Conservation (phyloP, 2,329 filamentous ascomycete species). For the Pleomassaria siparia region DNA sequence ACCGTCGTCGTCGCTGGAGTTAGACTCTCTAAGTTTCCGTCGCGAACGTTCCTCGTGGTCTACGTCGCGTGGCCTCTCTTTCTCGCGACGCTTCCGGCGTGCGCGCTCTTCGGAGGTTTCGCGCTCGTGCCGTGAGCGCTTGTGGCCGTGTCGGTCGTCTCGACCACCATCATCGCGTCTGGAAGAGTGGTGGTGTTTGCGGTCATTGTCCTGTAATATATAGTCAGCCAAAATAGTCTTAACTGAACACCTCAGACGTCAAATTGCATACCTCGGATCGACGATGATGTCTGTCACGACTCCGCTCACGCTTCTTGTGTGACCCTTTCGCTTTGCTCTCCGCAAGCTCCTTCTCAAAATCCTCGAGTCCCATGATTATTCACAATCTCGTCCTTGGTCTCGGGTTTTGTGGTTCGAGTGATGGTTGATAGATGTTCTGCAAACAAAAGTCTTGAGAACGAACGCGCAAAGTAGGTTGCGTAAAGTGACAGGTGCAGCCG, state of each 20-base stretch:
- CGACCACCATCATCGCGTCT: slow-evolving; percentile 49
- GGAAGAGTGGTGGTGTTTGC: slow-evolving; percentile 46
- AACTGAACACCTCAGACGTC: not conserved
- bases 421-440: not conserved
- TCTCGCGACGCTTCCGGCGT: slow-evolving; percentile 48
- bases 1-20: slow-evolving; percentile 39
- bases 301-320: slow-evolving; percentile 49
- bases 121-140: slow-evolving; percentile 61
- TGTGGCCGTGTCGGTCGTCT: slow-evolving; percentile 57
- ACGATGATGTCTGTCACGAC: slow-evolving; percentile 32
- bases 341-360: slow-evolving; percentile 77
- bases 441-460: not conserved
- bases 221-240: slow-evolving; percentile 4
- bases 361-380: slow-evolving; percentile 60
- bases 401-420: not conserved
- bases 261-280: slow-evolving; percentile 25
- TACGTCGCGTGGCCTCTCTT: slow-evolving; percentile 35
- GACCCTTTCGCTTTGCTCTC: slow-evolving; percentile 62
- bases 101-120: slow-evolving; percentile 43
- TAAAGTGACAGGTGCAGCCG: slow-evolving; percentile 4
- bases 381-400: not conserved
- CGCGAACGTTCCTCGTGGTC: slow-evolving; percentile 41
- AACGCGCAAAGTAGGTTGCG: slow-evolving; percentile 10
- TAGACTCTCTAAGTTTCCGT: slow-evolving; percentile 31
- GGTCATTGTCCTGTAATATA: slow-evolving; percentile 34